Evolutionary conservation across 805 yeast species (phyloP), one percentile per base, ranked within the genome.

Genomic region (Saccharomyces kudriavzevii): DNA sequence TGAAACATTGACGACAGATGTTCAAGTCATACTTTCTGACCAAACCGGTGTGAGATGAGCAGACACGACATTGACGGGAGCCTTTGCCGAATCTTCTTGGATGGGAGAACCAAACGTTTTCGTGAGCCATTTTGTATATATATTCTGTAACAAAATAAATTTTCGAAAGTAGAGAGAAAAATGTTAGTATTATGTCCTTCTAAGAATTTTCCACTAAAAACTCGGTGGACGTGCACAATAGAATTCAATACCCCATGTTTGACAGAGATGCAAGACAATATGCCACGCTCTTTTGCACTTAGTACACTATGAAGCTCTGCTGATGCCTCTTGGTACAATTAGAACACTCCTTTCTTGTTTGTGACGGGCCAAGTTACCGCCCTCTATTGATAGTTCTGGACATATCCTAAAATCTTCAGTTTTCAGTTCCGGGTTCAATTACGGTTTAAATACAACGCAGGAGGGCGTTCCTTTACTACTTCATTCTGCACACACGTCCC

Each of bases 21-120:
- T 90, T 86, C 75, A 94, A 82, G 75, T 96, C 99, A 94, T 94
- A 94, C 85, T 94, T 94, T 89, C 99, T 92, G 85, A 94, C 89
- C 79, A 94, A 88, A 85, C 98, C 98, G 71, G 89, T 78, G 91
- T 92, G 97, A 79, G 98, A 89, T 72, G 96, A 83, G 77, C 96
- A 89, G 84, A 92, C 91, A 80, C 98, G 94, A 85, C 98, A 94
- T 83, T 89, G 94, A 83, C 99, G 96, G 73, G 98, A 88, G 82
- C 99, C 99, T 89, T 94, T 94, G 81, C 99, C 99, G 90, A 83
- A 92, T 81, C 87, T 91, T 89, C 98, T 89, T 85, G 99, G 99
- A 96, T 94, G 99, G 78, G 98, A 91, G 86, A 80, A 94, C 99
- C 99, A 94, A 85, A 92, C 96, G 90, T 89, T 86, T 86, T 89